A percentile compares a stretch with the other conserved stretches of the same genome.
Conservation (phyloP, 441 rosid genomes). For the Codiaeum variegatum region DNA sequence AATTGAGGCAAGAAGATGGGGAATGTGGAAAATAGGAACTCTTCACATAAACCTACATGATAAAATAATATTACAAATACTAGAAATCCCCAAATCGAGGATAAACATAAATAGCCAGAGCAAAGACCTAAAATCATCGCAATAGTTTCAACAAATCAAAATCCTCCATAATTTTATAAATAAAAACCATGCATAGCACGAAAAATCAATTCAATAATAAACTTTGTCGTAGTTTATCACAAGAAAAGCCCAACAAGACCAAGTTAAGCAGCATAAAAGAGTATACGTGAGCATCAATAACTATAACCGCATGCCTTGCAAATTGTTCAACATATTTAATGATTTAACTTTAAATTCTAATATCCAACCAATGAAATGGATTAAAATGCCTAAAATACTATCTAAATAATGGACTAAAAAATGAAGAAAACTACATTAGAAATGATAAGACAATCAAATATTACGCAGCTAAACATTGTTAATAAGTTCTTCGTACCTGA, state of each 20-base stretch:
- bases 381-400: not conserved
- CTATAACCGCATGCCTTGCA: not conserved
- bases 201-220: not conserved
- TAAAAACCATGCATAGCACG: not conserved
- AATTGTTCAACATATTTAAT: not conserved
- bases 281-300: not conserved
- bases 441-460: not conserved
- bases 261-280: not conserved
- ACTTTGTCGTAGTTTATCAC: not conserved
- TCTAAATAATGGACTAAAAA: not conserved
- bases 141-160: not conserved
- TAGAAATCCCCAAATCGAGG: not conserved
- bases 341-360: not conserved
- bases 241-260: not conserved
- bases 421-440: not conserved
- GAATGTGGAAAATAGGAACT: slow-evolving; percentile 72
- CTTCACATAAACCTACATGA: slow-evolving; percentile 72
- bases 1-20: slow-evolving; percentile 83
- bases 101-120: not conserved
- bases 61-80: slow-evolving; percentile 3
- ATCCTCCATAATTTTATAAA: not conserved
- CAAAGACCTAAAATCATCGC: not conserved
- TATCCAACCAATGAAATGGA: slow-evolving; percentile 7
- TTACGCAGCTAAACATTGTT: not conserved
- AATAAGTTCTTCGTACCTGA: slow-evolving; percentile 50